phyloP scores from a whole-genome alignment of 2,329 filamentous ascomycete species.

The Diaporthe citriasiana region DNA sequence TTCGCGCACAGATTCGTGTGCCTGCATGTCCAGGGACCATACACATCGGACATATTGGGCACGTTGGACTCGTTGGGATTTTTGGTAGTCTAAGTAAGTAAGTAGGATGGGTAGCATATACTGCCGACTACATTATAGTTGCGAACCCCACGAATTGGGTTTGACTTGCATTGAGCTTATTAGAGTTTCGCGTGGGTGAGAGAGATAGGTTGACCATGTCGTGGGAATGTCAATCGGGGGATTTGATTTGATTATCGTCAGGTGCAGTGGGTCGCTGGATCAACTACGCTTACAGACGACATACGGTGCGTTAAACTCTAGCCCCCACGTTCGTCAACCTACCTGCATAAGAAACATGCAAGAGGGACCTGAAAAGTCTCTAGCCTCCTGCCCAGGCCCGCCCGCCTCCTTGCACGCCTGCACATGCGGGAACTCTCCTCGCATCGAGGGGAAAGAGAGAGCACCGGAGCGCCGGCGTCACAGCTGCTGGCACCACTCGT shows the following conservation, averaged over 20 bases:
- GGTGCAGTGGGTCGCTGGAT: not conserved
- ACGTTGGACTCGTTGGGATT: not conserved
- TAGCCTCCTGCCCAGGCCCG: constrained; percentile 30
- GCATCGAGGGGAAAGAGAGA: not conserved
- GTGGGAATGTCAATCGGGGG: not conserved
- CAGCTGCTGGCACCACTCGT: constrained; percentile 37
- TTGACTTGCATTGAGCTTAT: constrained; percentile 23
- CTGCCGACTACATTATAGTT: not conserved
- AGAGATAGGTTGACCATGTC: not conserved
- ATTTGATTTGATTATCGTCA: not conserved
- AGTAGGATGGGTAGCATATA: not conserved
- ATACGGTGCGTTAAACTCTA: not conserved
- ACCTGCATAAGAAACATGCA: constrained; percentile 38
- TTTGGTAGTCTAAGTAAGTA: not conserved
- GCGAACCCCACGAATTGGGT: constrained; percentile 25
- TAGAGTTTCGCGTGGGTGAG: not conserved
- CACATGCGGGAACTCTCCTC: constrained; percentile 15
- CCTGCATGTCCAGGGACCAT: not conserved
- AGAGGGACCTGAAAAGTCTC: constrained; percentile 37
- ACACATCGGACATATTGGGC: not conserved
- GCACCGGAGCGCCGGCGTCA: constrained; percentile 14
- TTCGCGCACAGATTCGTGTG: constrained; percentile 15
- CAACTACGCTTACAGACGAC: not conserved
- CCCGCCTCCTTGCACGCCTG: not conserved
- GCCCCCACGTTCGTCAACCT: constrained; percentile 36